Base-by-base conservation (phyloP, 352 stramenopile species). In the Pythium utonaiense region DNA sequence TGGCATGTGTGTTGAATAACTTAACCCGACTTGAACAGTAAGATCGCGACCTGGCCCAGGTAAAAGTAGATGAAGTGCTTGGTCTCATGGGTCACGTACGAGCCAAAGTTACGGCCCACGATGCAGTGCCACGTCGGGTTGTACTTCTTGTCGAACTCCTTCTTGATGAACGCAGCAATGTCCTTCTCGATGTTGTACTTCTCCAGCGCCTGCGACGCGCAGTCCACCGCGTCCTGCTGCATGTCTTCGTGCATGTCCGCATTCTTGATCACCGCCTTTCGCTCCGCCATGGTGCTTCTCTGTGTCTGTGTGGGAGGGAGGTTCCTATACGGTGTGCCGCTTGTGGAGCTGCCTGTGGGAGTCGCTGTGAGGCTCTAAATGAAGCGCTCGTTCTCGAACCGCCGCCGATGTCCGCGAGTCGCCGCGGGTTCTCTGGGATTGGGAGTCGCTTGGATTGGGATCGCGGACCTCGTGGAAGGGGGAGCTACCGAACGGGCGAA, bases 221-320 rank as follows among this genome's bases (percentile, higher is more conserved):
- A 98, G 83, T 99, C 97, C 41, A 99, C 96, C 33, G 96, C 96
- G 77, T 99, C 96, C 84, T 99, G 97, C 78, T 99, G 97, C 97
- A 99, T 99, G 71, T 98, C 93, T 73, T 99, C 97, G 36, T 96
- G 95, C 97, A 99, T 99, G 77, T 99, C 97, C 44, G 97, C 97
- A 83, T 99, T 99, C 81, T 99, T 99, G 73, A 99, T 99, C 44
- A 99, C 96, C n/a, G 97, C 96, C 83, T 99, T 98, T 81, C 95
- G 83, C 86, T 97, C 89, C 68, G 88, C 86, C 86, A 95, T 96
- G 57, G 60, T 72, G 57, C 4, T 58, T 54, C 7, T 51, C 6
- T 51, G 14, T 50, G 30, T 47, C 13, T 59, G 33, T 41, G 38
- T 22, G 36, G 13, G n/a, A n/a, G n/a, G n/a, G n/a, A n/a, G n/a